Conservation (phyloP, 1,284 basidiomycete species). For the Hemileia vastatrix region DNA sequence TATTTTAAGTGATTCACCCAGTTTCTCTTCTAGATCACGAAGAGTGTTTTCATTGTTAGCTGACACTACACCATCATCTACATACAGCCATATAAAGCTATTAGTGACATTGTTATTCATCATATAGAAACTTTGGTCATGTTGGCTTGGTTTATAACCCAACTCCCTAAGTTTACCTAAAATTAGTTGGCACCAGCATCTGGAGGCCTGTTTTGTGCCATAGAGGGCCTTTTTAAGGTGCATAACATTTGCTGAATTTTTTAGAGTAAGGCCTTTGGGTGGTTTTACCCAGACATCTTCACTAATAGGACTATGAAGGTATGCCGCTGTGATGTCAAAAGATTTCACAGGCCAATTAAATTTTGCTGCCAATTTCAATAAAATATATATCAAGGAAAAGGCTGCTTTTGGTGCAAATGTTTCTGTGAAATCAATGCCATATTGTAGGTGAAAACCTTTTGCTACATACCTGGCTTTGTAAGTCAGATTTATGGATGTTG, state of each 20-base stretch:
- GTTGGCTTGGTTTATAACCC: background rate
- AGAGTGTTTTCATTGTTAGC: background rate
- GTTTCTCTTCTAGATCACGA: no score
- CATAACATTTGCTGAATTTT: background rate
- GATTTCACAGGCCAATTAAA: background rate
- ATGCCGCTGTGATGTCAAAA: slow-evolving; percentile 2
- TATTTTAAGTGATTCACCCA: no score
- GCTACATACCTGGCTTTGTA: background rate
- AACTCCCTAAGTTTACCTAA: background rate
- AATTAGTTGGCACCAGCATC: background rate
- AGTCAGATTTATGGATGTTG: no score
- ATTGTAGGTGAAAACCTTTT: background rate
- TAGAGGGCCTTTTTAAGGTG: background rate
- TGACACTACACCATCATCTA: background rate
- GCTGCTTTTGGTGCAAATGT: background rate
- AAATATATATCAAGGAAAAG: background rate
- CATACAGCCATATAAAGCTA: background rate
- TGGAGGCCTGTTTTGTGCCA: background rate
- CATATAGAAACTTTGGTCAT: background rate
- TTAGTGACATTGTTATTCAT: background rate
- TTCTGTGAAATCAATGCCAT: background rate
- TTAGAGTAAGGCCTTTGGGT: background rate
- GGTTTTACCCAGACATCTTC: background rate
- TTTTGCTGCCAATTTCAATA: background rate
- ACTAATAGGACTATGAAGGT: background rate